Percentiles rank a stretch among this genome's conserved stretches.
phyloP scores from a whole-genome alignment of 371 early-diverging fungal genomes.

The Lichtheimia hyalospora region DNA sequence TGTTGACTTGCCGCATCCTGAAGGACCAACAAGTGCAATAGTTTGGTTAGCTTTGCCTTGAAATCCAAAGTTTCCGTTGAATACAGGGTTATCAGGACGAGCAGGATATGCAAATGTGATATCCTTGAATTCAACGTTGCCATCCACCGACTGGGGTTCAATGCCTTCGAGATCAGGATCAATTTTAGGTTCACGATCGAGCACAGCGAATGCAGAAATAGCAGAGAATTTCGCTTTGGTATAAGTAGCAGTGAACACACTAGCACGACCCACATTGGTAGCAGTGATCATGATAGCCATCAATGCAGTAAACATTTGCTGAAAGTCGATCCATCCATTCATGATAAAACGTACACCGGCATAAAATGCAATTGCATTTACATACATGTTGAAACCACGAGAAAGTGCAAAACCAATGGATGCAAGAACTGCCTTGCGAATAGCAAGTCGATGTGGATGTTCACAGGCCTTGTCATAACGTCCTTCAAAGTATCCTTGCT shows the following conservation, averaged over 20 bases:
- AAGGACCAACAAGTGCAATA: conserved; percentile 57
- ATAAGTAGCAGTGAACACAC: conserved; percentile 50
- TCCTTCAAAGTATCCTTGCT: conserved; percentile 64
- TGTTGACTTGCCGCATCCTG: conserved; percentile 73
- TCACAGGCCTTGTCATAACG: conserved; percentile 53
- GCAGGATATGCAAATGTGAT: conserved; percentile 77
- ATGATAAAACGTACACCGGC: conserved; percentile 46
- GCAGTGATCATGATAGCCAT: conserved; percentile 70
- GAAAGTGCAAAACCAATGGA: conserved; percentile 64
- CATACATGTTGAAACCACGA: conserved; percentile 57
- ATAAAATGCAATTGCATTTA: conserved; percentile 57
- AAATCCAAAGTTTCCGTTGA: conserved; percentile 64
- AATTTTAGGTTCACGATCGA: conserved; percentile 67
- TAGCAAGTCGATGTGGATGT: conserved; percentile 62
- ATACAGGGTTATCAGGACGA: conserved; percentile 66
- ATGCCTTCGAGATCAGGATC: conserved; percentile 49
- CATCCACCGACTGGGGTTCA: conserved; percentile 19
- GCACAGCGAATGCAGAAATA: conserved; percentile 56
- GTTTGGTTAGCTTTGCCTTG: conserved; percentile 64
- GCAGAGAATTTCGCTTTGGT: conserved; percentile 79
- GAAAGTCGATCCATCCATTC: conserved; percentile 24
- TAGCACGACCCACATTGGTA: conserved; percentile 53
- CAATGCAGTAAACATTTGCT: conserved; percentile 58
- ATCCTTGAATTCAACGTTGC: conserved; percentile 40
- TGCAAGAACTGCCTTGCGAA: conserved; percentile 49